Evolutionary conservation across 163 green algal species (phyloP), one percentile per base, ranked within the genome.

Genomic region (Picocystis sp.): DNA sequence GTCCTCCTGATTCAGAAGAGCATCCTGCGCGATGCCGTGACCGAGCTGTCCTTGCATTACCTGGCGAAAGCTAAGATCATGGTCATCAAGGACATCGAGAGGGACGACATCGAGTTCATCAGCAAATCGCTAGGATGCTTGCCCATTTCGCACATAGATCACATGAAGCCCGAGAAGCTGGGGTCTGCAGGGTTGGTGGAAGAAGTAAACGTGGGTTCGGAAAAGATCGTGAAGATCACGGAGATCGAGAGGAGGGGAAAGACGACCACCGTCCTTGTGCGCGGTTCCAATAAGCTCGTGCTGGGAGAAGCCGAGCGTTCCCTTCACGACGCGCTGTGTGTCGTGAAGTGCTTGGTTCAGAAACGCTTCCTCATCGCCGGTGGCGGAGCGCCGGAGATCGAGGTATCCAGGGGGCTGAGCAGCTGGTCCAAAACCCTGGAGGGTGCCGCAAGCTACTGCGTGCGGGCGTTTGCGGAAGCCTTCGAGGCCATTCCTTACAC

Each of bases 1-100:
- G 90, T 99, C 54, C 65, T 99, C 65, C 81, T 99, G 41, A 88
- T 99, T 45, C 90, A 99, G 60, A 99, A 99, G 71, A 87, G 68
- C 62, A 99, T 99, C 63, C 73, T 98, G 61, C 66, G 89, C 6
- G 89, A 98, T 60, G 88, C 89, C 0, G 75, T 90, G 24, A 96
- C 87, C 9, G 90, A 99, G 63, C 77, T 99, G 11, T 81, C 81
- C 12, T 74, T 98, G 50, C 90, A 99, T 66, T 99, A 99, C 70
- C 72, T 97, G 66, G 82, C 86, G 52, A 94, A 96, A 75, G 88
- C 88, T 23, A 95, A 98, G 76, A 96, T 96, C 73, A 82, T 96
- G 75, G 90, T 99, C 43, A 74, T 97, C 9, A 69, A 77, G 29
- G 87, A 97, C 65, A 79, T 99, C 35, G 90, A 97, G 76, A 75